Evolutionary conservation across 129 eudicot species (phyloP).

Genomic region (Daucus carota): DH1_v3.0 NC_030385.2:39465501-39466000

Average conservation of each 20-base stretch:
- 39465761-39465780: not conserved
- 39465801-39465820: not conserved
- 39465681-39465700: not conserved
- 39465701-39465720: not conserved
- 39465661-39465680: not conserved
- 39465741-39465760: not conserved
- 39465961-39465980: not conserved
- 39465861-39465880: not conserved
- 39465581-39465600: constrained; percentile 93
- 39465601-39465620: constrained; percentile 94
- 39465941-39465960: not conserved
- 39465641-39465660: not conserved
- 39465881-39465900: not conserved
- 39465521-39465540: constrained; percentile 93
- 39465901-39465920: not conserved
- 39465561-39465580: constrained; percentile 85
- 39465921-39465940: not conserved
- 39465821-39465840: not conserved
- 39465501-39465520: constrained; percentile 98
- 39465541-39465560: constrained; percentile 88
- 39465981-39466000: not conserved
- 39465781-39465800: no score
- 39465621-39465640: not conserved
- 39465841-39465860: not conserved
- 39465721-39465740: not conserved